Base-by-base conservation (phyloP, 306 rosid genomes). In the Pyrus betulifolia region DNA sequence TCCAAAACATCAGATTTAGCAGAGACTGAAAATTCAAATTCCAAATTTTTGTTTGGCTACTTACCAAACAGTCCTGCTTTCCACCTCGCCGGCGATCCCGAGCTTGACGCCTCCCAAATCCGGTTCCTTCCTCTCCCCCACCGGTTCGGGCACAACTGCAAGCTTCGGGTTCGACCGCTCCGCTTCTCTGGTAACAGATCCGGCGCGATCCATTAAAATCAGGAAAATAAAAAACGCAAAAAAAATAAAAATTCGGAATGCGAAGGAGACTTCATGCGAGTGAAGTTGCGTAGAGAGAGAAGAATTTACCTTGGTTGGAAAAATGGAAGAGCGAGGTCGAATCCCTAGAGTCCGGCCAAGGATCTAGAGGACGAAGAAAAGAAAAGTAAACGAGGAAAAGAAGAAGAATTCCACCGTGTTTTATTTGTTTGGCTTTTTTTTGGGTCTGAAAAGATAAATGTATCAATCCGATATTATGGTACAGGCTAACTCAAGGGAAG, bases 321-420 rank as follows among this genome's bases (percentile, higher is more conserved):
- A 45, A 46, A 7, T 30, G 78, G 78, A 74, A 23, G 78, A 74
- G 70, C 78, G 61, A 62, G 49, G 69, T 72, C 67, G 57, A 72
- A 72, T 73, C 77, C 77, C 57, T 40, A 40, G 40, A 7, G 45
- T 19, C 78, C 78, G 70, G 61, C 70, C 70, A 27, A 62, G 70
- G 70, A 74, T 74, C 70, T 62, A 28, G 49, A 28, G 58, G 59
- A 61, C 60, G 8, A 28, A 5, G 23, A 42, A 27, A 6, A 51
- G 6, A 60, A 74, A 42, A 49, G 55, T 57, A 27, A 33, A 62
- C 61, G 11, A 74, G 78, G 49, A 27, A 44, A 51, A 62, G 46
- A 61, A 74, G 78, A 74, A 18, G 8, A 42, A 45, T 74, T 74
- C 58, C 68, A 23, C 57, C 58, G 40, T 17, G 77, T 42, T 59